Evolutionary conservation across 768 basidiomycete genomes (phyloP).

Genomic region (Rhodosporidiobolus odoratus): DNA sequence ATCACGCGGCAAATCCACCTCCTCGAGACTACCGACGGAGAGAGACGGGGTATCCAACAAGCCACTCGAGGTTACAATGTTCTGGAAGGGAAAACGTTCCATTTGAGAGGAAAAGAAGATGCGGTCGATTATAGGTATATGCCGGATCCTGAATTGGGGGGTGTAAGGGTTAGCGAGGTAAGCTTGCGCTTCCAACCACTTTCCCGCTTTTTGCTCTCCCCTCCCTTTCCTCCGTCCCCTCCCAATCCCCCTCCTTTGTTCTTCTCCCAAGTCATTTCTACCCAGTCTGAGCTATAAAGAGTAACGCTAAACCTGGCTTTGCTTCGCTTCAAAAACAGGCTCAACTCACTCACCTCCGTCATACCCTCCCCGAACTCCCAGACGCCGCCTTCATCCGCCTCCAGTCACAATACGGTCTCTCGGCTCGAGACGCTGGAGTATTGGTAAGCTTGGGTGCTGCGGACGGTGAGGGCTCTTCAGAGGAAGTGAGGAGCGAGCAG

Average conservation of each 20-base stretch:
- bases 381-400: slow-evolving; percentile 60
- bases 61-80: slow-evolving; percentile 92
- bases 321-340: slow-evolving; percentile 49
- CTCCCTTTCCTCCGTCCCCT: slow-evolving; percentile 9
- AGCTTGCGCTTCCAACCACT: not conserved
- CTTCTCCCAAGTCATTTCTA: no score
- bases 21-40: slow-evolving; percentile 50
- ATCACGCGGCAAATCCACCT: slow-evolving; percentile 68
- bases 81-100: slow-evolving; percentile 70
- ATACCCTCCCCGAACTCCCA: slow-evolving; percentile 70
- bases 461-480: slow-evolving; percentile 53
- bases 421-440: slow-evolving; percentile 64
- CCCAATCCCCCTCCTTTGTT: no score
- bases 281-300: no score
- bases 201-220: not conserved
- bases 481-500: slow-evolving; percentile 63
- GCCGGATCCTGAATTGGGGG: slow-evolving; percentile 91
- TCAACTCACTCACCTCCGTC: slow-evolving; percentile 57
- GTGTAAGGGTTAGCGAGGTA: slow-evolving; percentile 52
- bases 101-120: slow-evolving; percentile 81
- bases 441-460: no score
- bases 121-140: slow-evolving; percentile 94
- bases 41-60: slow-evolving; percentile 61
- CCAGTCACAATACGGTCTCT: slow-evolving; percentile 52
- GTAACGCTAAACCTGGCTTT: no score